A percentile compares a stretch with the other conserved stretches of the same genome.
Evolutionary conservation across 345 rosid species (phyloP).

Genomic region (Aurinia saxatilis): DNA sequence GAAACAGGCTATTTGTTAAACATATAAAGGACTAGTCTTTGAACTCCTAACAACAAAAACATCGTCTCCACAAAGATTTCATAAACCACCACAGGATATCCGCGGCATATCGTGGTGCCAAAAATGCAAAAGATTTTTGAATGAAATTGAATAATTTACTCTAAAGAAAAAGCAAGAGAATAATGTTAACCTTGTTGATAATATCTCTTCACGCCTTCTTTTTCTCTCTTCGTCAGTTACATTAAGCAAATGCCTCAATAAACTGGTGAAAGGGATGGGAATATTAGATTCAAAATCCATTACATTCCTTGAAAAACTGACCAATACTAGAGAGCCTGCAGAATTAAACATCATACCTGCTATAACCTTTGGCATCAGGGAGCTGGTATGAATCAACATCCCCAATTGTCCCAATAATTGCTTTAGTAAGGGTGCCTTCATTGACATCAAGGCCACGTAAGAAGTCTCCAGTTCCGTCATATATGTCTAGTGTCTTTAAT

Average conservation of each 20-base stretch:
- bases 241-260: conserved; percentile 59
- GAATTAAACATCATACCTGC: conserved; percentile 41
- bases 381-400: conserved; percentile 84
- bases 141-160: not conserved
- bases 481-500: conserved; percentile 68
- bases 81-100: not conserved
- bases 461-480: conserved; percentile 71
- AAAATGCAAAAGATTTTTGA: not conserved
- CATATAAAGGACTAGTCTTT: not conserved
- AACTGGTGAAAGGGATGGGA: conserved; percentile 24
- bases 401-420: conserved; percentile 87
- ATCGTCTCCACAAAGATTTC: too few species aligned
- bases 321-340: not conserved
- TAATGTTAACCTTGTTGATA: conserved; percentile 65
- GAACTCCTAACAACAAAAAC: not conserved
- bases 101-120: not conserved
- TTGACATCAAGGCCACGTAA: conserved; percentile 67
- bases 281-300: not conserved
- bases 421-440: conserved; percentile 66
- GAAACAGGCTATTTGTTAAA: not conserved
- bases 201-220: conserved; percentile 73
- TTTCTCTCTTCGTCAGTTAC: conserved; percentile 78
- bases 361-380: conserved; percentile 93
- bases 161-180: not conserved
- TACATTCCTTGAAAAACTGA: not conserved